A percentile compares a stretch with the other conserved stretches of the same genome.
Conservation (phyloP, 306 rosid species). For the Vigna hirtella region DNA sequence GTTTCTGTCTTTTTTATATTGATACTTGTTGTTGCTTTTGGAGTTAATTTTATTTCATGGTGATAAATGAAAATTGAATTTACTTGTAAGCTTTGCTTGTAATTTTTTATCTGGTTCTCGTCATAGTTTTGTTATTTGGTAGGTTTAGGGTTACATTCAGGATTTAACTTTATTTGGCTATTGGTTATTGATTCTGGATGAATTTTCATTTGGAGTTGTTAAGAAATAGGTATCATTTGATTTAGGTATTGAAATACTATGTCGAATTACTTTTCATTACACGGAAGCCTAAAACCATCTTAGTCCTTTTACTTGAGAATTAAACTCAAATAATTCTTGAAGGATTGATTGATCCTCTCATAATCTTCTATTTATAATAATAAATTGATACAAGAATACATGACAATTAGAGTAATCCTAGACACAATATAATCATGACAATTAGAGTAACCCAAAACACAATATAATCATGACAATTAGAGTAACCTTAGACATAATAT, state of each 20-base stretch:
- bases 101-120: neutral
- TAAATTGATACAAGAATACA: no score
- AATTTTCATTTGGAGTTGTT: neutral
- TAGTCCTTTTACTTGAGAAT: no score
- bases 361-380: no score
- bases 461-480: no score
- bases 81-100: neutral
- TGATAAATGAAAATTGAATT: neutral
- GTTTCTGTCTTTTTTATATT: neutral
- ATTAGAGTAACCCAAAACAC: no score
- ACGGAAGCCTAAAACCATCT: no score
- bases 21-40: neutral
- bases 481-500: no score
- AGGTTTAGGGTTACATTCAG: neutral
- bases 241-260: neutral
- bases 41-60: neutral
- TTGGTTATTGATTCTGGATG: constrained; percentile 1
- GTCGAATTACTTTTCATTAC: no score
- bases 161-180: constrained; percentile 16
- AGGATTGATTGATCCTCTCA: no score
- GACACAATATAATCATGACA: no score
- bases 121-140: neutral
- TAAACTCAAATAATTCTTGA: no score
- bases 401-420: no score
- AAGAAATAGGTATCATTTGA: neutral